Evolutionary conservation across 768 basidiomycete species (phyloP).

Genomic region (Pleurotus cornucopiae): DNA sequence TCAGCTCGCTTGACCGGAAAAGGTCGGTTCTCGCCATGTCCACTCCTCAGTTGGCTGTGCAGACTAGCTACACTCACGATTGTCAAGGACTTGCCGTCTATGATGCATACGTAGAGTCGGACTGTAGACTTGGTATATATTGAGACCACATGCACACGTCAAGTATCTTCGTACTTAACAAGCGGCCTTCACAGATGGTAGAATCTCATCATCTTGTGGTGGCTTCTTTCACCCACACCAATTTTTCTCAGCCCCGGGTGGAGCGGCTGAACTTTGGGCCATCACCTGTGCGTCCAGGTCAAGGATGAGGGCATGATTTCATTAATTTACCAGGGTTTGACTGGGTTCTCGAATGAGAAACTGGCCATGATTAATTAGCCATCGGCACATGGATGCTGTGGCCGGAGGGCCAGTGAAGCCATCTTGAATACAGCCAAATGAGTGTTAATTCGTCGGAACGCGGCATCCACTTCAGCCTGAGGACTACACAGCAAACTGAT

Average conservation of each 20-base stretch:
- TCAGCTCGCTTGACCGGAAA: background rate
- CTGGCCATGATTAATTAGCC: too few species aligned
- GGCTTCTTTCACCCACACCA: background rate
- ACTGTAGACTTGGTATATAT: background rate
- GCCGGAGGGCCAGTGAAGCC: too few species aligned
- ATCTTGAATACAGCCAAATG: too few species aligned
- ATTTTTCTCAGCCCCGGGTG: background rate
- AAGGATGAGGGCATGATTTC: background rate
- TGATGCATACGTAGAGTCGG: background rate
- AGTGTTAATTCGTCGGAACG: too few species aligned
- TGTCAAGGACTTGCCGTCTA: slow-evolving; percentile 7
- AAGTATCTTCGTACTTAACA: background rate
- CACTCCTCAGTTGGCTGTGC: background rate
- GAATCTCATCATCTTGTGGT: background rate
- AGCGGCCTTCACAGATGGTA: background rate
- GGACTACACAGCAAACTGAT: too few species aligned
- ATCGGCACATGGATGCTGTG: too few species aligned
- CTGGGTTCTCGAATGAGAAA: too few species aligned
- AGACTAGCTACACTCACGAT: background rate
- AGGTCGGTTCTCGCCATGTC: background rate
- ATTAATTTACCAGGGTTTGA: too few species aligned
- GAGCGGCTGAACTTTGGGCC: slow-evolving; percentile 3
- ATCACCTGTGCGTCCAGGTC: background rate
- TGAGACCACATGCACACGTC: slow-evolving; percentile 1
- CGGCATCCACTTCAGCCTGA: too few species aligned